These are phyloP conservation scores for Lotus japonicus DNA, from an alignment of 306 rosid genomes.

Conservation along the genomic window DNA sequence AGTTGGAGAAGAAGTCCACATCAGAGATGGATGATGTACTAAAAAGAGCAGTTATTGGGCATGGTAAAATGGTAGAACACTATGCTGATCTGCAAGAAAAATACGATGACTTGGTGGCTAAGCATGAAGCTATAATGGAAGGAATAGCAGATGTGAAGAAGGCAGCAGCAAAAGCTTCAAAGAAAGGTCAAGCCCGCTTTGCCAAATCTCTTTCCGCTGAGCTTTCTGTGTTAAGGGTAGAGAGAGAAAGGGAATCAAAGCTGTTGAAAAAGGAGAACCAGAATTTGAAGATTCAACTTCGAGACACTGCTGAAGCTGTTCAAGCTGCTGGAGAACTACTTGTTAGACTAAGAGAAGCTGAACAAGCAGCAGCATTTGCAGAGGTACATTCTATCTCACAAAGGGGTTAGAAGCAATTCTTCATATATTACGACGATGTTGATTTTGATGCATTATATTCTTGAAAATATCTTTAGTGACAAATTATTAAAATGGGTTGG, in stretches of 20 bases:
- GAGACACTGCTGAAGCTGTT: constrained; percentile 98
- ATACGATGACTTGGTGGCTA: constrained; percentile 65
- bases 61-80: constrained; percentile 89
- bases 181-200: constrained; percentile 78
- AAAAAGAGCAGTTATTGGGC: constrained; percentile 75
- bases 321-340: constrained; percentile 99
- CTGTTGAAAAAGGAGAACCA: constrained; percentile 75
- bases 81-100: constrained; percentile 91
- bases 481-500: no score
- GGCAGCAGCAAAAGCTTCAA: constrained; percentile 81
- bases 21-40: constrained; percentile 84
- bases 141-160: constrained; percentile 87
- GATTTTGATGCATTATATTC: background rate
- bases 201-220: constrained; percentile 83
- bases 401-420: background rate
- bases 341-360: constrained; percentile 90
- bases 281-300: constrained; percentile 70
- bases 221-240: constrained; percentile 76
- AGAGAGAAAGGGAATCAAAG: constrained; percentile 82
- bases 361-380: constrained; percentile 60
- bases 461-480: background rate
- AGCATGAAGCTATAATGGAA: constrained; percentile 73
- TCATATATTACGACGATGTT: background rate
- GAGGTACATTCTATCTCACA: constrained; percentile 43
- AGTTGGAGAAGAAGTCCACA: constrained; percentile 56